These are phyloP conservation scores for Citrus glauca DNA, from an alignment of 345 rosid genomes.

Conservation along the genomic window DNA sequence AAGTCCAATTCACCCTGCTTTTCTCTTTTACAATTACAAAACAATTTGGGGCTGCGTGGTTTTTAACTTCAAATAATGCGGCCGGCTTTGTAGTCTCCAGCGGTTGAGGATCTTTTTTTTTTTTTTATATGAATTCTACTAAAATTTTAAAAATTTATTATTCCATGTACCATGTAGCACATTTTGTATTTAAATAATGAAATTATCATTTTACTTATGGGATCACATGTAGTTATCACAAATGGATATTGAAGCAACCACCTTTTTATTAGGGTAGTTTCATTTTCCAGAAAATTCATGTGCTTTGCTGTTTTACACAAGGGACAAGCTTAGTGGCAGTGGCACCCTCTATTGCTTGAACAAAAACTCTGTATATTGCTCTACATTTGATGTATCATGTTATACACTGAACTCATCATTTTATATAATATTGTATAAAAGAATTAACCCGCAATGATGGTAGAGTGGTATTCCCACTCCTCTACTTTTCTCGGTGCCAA, in stretches of 20 bases:
- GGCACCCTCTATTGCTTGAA: background rate
- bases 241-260: background rate
- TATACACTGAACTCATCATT: background rate
- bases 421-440: background rate
- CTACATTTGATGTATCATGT: background rate
- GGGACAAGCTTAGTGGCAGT: background rate
- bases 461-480: no score
- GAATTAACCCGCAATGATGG: background rate
- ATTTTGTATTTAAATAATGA: no score
- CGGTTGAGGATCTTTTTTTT: no score
- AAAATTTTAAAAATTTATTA: no score
- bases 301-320: background rate
- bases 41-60: background rate
- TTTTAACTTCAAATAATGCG: background rate
- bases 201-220: background rate
- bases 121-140: background rate
- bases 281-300: background rate
- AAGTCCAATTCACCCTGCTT: no score
- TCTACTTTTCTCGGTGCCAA: no score
- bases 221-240: background rate
- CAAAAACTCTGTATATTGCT: background rate
- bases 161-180: background rate
- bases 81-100: background rate
- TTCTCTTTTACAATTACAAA: no score
- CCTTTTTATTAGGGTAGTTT: background rate